Evolutionary conservation across 345 rosid species (phyloP).

Genomic region (Citrus trifoliata): DNA sequence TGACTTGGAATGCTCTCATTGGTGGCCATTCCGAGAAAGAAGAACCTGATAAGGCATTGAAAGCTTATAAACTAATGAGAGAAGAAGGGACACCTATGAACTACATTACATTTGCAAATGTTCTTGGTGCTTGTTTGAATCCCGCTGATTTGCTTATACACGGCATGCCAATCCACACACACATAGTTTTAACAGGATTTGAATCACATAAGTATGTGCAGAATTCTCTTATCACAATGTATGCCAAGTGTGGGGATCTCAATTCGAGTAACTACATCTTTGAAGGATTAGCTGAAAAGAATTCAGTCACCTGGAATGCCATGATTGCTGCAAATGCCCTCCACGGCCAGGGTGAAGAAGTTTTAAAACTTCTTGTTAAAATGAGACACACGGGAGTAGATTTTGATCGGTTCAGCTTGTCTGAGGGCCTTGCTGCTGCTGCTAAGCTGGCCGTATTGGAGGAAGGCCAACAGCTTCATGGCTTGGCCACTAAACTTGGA

Average conservation of each 20-base stretch:
- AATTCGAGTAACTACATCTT: slow-evolving; percentile 52
- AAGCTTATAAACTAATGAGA: slow-evolving; percentile 57
- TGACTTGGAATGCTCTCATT: slow-evolving; percentile 86
- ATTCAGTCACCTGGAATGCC: slow-evolving; percentile 71
- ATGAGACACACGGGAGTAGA: slow-evolving; percentile 54
- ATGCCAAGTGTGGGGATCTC: slow-evolving; percentile 78
- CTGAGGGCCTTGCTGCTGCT: slow-evolving; percentile 74
- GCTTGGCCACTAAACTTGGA: slow-evolving; percentile 64
- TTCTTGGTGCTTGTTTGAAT: slow-evolving; percentile 65
- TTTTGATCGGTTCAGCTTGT: slow-evolving; percentile 73
- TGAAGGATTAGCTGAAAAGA: slow-evolving; percentile 35
- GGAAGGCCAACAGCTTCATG: slow-evolving; percentile 83
- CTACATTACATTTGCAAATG: slow-evolving; percentile 61
- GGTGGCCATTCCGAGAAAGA: slow-evolving; percentile 69
- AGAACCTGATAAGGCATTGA: slow-evolving; percentile 42
- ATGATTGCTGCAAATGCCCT: slow-evolving; percentile 71
- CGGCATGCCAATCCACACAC: slow-evolving; percentile 65
- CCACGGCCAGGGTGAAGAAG: slow-evolving; percentile 64
- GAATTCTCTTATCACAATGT: slow-evolving; percentile 80
- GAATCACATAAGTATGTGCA: slow-evolving; percentile 51
- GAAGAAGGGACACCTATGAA: slow-evolving; percentile 41
- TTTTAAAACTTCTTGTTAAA: slow-evolving; percentile 49
- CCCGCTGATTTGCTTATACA: slow-evolving; percentile 40
- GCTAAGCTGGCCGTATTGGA: slow-evolving; percentile 76
- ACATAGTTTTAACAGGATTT: slow-evolving; percentile 52